Percentiles rank a stretch among this genome's conserved stretches.
Evolutionary conservation across 2,329 filamentous ascomycete species (phyloP).

Genomic region (Xylariaceae sp.): DNA sequence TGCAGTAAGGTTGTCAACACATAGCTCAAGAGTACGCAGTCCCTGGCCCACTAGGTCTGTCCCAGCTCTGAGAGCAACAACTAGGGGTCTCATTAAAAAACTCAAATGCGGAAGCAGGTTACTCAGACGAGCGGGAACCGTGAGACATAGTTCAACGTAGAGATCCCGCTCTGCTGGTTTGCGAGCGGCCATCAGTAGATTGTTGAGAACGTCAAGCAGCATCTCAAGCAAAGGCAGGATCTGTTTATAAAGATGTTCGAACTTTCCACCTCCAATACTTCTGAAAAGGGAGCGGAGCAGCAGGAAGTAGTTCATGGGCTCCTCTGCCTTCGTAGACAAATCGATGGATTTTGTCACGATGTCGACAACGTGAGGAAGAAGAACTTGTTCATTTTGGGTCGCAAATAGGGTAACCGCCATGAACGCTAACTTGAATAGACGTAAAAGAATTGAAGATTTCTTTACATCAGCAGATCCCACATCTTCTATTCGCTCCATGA

Average conservation of each 20-base stretch:
- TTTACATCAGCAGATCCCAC: slow-evolving; percentile 91
- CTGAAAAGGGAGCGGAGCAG: slow-evolving; percentile 90
- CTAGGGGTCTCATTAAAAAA: slow-evolving; percentile 94
- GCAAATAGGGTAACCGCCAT: slow-evolving; percentile 99
- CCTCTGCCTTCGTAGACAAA: slow-evolving; percentile 90
- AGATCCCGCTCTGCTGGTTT: slow-evolving; percentile 91
- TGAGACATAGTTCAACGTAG: slow-evolving; percentile 96
- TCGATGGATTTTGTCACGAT: slow-evolving; percentile 98
- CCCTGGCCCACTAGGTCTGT: slow-evolving; percentile 95
- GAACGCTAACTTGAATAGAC: slow-evolving; percentile 97
- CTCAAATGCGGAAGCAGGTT: slow-evolving; percentile 94
- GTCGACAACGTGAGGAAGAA: slow-evolving; percentile 94
- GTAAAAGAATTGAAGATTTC: slow-evolving; percentile 88
- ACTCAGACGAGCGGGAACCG: slow-evolving; percentile 90
- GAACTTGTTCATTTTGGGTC: slow-evolving; percentile 90
- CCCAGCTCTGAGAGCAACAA: slow-evolving; percentile 90
- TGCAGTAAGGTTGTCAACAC: slow-evolving; percentile 96
- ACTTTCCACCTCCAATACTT: slow-evolving; percentile 95
- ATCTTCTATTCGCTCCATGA: slow-evolving; percentile 96
- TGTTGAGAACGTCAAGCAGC: slow-evolving; percentile 96
- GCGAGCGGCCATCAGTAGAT: slow-evolving; percentile 84
- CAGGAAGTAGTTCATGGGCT: slow-evolving; percentile 98
- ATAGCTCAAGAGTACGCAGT: slow-evolving; percentile 89
- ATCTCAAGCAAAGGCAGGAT: slow-evolving; percentile 96
- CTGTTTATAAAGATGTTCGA: slow-evolving; percentile 98